Conservation (phyloP, 805 yeast species). For the Huiozyma naganishii region DNA sequence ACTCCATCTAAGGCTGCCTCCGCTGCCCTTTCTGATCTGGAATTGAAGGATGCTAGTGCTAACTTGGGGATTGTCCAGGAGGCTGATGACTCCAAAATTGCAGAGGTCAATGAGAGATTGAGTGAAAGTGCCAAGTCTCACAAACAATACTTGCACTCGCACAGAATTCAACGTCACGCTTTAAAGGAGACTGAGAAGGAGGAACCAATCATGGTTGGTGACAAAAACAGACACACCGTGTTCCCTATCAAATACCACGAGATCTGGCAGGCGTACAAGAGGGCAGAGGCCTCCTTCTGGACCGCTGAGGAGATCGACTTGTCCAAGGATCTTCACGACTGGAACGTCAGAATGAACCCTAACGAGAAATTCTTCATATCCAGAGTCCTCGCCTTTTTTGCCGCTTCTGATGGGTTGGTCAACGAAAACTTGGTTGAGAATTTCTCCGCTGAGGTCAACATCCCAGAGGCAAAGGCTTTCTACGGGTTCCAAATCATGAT, state of each 20-base stretch:
- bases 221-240: conserved; percentile 78
- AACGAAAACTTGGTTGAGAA: conserved; percentile 96
- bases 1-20: not conserved
- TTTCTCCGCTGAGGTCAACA: conserved; percentile 92
- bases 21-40: not conserved
- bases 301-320: conserved; percentile 98
- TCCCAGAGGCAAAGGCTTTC: conserved; percentile 97
- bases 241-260: conserved; percentile 96
- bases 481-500: conserved; percentile 99
- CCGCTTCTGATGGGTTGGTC: conserved; percentile 97
- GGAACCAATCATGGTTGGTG: conserved; percentile 81
- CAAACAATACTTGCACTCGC: conserved; percentile 45
- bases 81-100: conserved; percentile 16
- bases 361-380: conserved; percentile 90
- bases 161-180: conserved; percentile 59
- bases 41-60: not conserved
- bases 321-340: conserved; percentile 81
- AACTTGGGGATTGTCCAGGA: conserved; percentile 1
- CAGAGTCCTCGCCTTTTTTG: conserved; percentile 91
- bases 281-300: conserved; percentile 99
- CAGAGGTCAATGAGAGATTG: conserved; percentile 20
- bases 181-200: conserved; percentile 70
- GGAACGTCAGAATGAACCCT: conserved; percentile 82
- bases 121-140: conserved; percentile 34
- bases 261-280: conserved; percentile 97